A percentile compares a stretch with the other conserved stretches of the same genome.
Evolutionary conservation across 164 flowering plant species (phyloP).

Genomic region (Santalum album): DNA sequence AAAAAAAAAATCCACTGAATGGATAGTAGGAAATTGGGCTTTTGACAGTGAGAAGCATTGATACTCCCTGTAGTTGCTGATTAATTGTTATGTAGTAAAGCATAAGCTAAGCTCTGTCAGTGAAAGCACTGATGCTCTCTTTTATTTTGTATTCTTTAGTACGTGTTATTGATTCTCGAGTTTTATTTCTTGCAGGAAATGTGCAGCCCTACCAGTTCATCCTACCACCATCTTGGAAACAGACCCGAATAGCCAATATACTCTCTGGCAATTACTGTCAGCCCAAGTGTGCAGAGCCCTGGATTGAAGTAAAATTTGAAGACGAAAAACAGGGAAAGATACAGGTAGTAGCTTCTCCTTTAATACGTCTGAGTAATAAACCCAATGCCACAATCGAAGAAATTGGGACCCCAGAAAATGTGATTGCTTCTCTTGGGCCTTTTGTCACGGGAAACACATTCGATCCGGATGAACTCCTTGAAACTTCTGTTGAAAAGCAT

Average conservation of each 20-base stretch:
- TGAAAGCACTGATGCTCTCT: too few relatives aligned
- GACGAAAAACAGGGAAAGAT: slow-evolving; percentile 88
- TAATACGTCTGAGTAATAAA: slow-evolving; percentile 82
- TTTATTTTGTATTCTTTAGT: background rate
- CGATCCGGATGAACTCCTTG: slow-evolving; percentile 83
- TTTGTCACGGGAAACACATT: slow-evolving; percentile 86
- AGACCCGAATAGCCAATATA: slow-evolving; percentile 75
- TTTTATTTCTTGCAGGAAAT: slow-evolving; percentile 67
- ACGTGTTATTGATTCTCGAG: slow-evolving; percentile 10
- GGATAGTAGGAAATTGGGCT: too few relatives aligned
- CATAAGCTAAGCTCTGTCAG: too few relatives aligned
- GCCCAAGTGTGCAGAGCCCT: slow-evolving; percentile 98
- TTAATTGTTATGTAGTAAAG: too few relatives aligned
- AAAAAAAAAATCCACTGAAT: too few relatives aligned
- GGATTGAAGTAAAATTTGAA: slow-evolving; percentile 97
- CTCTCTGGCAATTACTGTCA: slow-evolving; percentile 96
- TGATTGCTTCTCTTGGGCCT: slow-evolving; percentile 94
- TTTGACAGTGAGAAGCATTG: too few relatives aligned
- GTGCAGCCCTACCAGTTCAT: slow-evolving; percentile 89
- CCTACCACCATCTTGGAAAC: slow-evolving; percentile 92
- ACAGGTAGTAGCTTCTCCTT: slow-evolving; percentile 90
- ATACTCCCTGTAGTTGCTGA: too few relatives aligned
- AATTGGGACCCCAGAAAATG: slow-evolving; percentile 85
- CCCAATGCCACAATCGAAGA: slow-evolving; percentile 88
- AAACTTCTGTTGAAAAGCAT: slow-evolving; percentile 55